Percentiles rank a stretch among this genome's conserved stretches.
These are phyloP conservation scores for Apiospora pterosperma DNA, from an alignment of 2,329 filamentous ascomycete genomes.

Conservation along the genomic window DNA sequence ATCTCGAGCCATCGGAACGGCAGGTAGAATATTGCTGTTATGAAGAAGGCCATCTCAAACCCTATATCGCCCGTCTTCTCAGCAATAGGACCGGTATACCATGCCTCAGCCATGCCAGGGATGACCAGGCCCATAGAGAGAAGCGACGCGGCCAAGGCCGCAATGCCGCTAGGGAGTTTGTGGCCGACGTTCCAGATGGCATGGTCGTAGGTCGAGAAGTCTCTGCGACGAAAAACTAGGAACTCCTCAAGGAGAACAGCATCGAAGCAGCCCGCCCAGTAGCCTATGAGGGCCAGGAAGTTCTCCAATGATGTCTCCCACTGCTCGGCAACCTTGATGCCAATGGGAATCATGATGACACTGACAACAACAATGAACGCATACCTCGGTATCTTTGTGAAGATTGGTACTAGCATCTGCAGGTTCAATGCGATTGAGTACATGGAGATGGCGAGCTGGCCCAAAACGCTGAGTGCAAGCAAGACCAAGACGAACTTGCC, in stretches of 20 bases:
- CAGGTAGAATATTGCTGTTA: slow-evolving; percentile 43
- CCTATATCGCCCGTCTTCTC: slow-evolving; percentile 40
- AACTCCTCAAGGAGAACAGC: slow-evolving; percentile 41
- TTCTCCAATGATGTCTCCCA: slow-evolving; percentile 41
- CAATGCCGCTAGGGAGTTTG: slow-evolving; percentile 42
- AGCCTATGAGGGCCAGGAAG: slow-evolving; percentile 41
- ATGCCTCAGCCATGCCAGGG: slow-evolving; percentile 39
- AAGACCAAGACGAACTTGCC: slow-evolving; percentile 36
- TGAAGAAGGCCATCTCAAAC: slow-evolving; percentile 40
- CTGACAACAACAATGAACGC: slow-evolving; percentile 37
- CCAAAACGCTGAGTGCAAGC: slow-evolving; percentile 34
- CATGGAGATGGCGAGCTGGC: slow-evolving; percentile 34
- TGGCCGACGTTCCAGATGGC: slow-evolving; percentile 44
- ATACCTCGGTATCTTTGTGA: slow-evolving; percentile 37
- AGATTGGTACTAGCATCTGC: slow-evolving; percentile 37
- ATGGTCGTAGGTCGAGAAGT: slow-evolving; percentile 43
- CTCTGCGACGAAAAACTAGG: slow-evolving; percentile 42
- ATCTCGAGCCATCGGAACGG: slow-evolving; percentile 46
- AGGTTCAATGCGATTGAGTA: slow-evolving; percentile 36
- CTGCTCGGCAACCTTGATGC: slow-evolving; percentile 34
- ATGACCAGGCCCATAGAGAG: slow-evolving; percentile 43
- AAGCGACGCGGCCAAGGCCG: slow-evolving; percentile 43
- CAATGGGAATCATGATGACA: slow-evolving; percentile 37
- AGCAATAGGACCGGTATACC: slow-evolving; percentile 42
- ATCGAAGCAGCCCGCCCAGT: slow-evolving; percentile 41